Evolutionary conservation across 2,329 filamentous ascomycete genomes (phyloP).

Genomic region (Xylariomycetidae sp.): DNA sequence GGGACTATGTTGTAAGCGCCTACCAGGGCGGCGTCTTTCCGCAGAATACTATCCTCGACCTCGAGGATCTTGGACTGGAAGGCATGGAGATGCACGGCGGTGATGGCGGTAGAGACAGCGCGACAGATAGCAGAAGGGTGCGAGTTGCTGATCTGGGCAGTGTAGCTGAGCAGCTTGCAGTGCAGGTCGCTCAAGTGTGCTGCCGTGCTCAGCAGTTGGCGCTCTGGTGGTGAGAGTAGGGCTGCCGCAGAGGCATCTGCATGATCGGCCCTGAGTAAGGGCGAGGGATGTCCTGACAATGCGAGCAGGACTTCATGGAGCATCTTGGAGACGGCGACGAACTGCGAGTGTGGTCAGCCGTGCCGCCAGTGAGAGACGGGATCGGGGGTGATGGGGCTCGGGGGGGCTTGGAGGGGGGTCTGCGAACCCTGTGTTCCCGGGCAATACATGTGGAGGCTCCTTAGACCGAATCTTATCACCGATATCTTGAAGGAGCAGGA

Average conservation of each 20-base stretch:
- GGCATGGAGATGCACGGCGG: slow-evolving; percentile 64
- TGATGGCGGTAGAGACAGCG: slow-evolving; percentile 75
- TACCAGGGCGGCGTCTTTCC: slow-evolving; percentile 70
- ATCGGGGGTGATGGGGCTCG: too few species aligned
- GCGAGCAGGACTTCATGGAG: slow-evolving; percentile 98
- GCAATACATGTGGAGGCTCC: slow-evolving; percentile 23
- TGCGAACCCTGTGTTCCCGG: slow-evolving; percentile 15
- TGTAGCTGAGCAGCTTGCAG: slow-evolving; percentile 61
- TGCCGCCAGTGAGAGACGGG: slow-evolving; percentile 8
- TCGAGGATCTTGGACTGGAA: slow-evolving; percentile 82
- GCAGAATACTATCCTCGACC: slow-evolving; percentile 73
- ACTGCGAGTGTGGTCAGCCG: slow-evolving; percentile 10
- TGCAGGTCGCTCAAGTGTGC: slow-evolving; percentile 75
- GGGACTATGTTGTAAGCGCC: slow-evolving; percentile 93
- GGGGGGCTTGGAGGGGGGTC: slow-evolving; percentile 8
- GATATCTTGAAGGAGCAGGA: slow-evolving; percentile 41
- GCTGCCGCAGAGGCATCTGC: slow-evolving; percentile 40
- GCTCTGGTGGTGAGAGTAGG: slow-evolving; percentile 69
- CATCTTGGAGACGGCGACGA: slow-evolving; percentile 48
- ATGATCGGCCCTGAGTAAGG: slow-evolving; percentile 61
- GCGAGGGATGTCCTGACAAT: slow-evolving; percentile 87
- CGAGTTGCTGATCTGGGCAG: slow-evolving; percentile 58
- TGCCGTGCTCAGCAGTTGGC: slow-evolving; percentile 71
- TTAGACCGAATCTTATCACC: slow-evolving; percentile 32
- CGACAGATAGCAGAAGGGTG: slow-evolving; percentile 82